These are phyloP conservation scores for Macrolepiota fuliginosa DNA, from an alignment of 768 basidiomycete genomes.

Conservation along the genomic window DNA sequence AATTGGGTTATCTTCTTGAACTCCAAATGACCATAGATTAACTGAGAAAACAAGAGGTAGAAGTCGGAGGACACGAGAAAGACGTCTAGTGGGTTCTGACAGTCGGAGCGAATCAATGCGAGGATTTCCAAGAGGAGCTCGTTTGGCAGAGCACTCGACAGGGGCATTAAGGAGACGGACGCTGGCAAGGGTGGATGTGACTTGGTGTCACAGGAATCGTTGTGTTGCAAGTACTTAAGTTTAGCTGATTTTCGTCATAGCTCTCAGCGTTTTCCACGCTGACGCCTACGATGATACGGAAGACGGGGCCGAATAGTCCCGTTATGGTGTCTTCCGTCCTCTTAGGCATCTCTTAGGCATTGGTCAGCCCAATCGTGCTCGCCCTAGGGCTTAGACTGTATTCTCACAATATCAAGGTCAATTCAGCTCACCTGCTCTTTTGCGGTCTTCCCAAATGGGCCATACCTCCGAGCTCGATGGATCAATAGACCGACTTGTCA, in stretches of 20 bases:
- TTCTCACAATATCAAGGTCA: no score
- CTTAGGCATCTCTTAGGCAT: background rate
- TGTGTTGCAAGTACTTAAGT: background rate
- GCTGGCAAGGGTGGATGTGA: background rate
- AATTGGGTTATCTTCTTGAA: constrained; percentile 7
- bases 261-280: background rate
- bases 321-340: no score
- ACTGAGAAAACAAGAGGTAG: constrained; percentile 1
- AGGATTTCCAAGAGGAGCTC: constrained; percentile 13
- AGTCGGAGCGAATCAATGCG: background rate
- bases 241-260: background rate
- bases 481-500: no score
- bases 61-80: constrained; percentile 7
- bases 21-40: constrained; percentile 8
- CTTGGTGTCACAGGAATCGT: background rate
- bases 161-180: background rate
- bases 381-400: no score
- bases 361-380: no score
- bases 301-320: no score
- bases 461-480: no score
- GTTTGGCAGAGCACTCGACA: constrained; percentile 1
- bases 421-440: no score
- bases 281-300: no score
- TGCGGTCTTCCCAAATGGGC: no score
- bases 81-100: constrained; percentile 2